phyloP scores from a whole-genome alignment of 176 grass and related monocot genomes.

The Cenchrus fungigraminus region DNA sequence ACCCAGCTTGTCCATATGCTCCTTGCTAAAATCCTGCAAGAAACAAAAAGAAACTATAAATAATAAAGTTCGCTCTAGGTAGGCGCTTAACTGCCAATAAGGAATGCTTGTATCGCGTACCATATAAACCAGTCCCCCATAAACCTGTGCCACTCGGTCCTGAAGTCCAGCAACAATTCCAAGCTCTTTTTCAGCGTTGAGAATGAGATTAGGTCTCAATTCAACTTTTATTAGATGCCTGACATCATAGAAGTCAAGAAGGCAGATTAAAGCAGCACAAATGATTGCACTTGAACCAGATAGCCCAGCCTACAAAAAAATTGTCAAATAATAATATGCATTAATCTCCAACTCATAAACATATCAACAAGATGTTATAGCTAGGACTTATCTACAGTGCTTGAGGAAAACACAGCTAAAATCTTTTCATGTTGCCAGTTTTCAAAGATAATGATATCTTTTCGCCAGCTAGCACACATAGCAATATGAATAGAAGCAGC shows the following conservation, averaged over 20 bases:
- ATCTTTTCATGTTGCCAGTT: background rate
- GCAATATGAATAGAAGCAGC: background rate
- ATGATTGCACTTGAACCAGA: conserved; percentile 89
- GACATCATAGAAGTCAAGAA: conserved; percentile 81
- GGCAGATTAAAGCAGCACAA: conserved; percentile 87
- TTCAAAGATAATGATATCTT: background rate
- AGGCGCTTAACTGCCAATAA: background rate
- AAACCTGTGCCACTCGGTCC: conserved; percentile 81
- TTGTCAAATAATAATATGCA: background rate
- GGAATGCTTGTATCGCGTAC: conserved; percentile 42
- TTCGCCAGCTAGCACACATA: background rate
- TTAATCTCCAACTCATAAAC: background rate
- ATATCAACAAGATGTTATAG: conserved; percentile 6
- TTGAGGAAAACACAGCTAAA: background rate
- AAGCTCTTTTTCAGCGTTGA: conserved; percentile 77
- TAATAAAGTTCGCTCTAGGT: background rate
- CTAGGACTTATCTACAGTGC: background rate
- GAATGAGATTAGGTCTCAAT: conserved; percentile 75
- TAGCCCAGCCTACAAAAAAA: conserved; percentile 63
- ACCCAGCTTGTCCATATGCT: conserved; percentile 81
- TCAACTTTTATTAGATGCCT: conserved; percentile 72
- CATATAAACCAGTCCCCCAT: conserved; percentile 83
- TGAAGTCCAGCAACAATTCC: conserved; percentile 92
- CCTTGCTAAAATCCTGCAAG: conserved; percentile 73
- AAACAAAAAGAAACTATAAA: conserved; percentile 15